Evolutionary conservation across 805 yeast species (phyloP), one percentile per base, ranked within the genome.

Genomic region (Suhomyces sp.): DNA sequence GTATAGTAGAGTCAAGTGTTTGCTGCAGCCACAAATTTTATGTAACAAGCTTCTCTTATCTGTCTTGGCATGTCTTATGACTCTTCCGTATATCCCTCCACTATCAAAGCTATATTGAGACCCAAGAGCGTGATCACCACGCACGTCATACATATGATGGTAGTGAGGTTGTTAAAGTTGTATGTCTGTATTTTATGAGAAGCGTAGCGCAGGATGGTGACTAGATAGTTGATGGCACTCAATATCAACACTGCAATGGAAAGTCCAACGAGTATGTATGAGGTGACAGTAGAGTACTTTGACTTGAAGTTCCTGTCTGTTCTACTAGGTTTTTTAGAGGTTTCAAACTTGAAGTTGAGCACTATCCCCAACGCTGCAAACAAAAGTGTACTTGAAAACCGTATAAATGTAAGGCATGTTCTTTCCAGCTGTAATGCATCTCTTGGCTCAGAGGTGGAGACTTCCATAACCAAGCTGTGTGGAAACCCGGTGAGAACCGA

Each of bases 371-470:
- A 67, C 1, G 83, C 74, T 3, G 80, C 71, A 46, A 81, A 66
- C 52, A 75, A 71, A 17, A 80, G 61, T 9, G 81, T 69, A 4
- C 74, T 61, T 2, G 81, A 62, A 56, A 80, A 77, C 48, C 80
- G 66, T 43, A 79, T 61, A 68, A 81, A 80, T 25, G 80, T 68
- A 13, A 81, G 63, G 17, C 80, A 74, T 1, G 84, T 81, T 33
- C 85, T 62, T 57, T 81, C 85, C 50, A 77, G 73, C 69, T 80
- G 82, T 15, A 80, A 62, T 7, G 78, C 76, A 60, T 81, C 85
- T 41, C 85, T 64, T 1, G 85, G 84, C 58, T 81, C 84, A 2
- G 79, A 73, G 3, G 75, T 66, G 15, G 68, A 62, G 41, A 76
- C 72, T 29, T 66, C 64, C 45, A 75, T 56, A 8, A 70, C 57